These are phyloP conservation scores for Kurtzmaniella quercitrusa DNA, from an alignment of 1,139 yeast genomes.

Conservation along the genomic window DNA sequence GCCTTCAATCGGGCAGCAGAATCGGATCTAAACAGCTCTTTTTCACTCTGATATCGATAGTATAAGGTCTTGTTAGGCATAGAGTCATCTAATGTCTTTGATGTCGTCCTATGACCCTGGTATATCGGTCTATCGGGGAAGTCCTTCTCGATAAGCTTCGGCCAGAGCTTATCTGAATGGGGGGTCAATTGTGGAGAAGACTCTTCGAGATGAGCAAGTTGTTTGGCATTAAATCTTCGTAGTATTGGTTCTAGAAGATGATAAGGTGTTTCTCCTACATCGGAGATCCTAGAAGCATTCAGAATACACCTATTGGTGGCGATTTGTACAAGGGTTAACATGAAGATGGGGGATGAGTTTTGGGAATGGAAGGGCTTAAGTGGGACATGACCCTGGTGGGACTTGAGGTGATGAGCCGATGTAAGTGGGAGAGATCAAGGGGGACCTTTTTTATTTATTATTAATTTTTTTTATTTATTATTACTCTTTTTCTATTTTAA, in stretches of 20 bases:
- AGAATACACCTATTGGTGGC: slow-evolving; percentile 14
- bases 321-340: slow-evolving; percentile 10
- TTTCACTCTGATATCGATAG: slow-evolving; percentile 38
- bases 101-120: slow-evolving; percentile 7
- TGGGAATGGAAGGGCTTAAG: too few species aligned
- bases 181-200: slow-evolving; percentile 41
- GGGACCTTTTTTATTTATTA: too few species aligned
- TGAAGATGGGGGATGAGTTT: neutral
- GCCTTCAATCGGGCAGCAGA: slow-evolving; percentile 47
- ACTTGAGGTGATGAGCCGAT: too few species aligned
- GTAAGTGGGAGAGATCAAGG: too few species aligned
- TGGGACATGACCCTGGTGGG: too few species aligned
- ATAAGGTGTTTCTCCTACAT: slow-evolving; percentile 46
- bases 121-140: slow-evolving; percentile 42
- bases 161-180: slow-evolving; percentile 53
- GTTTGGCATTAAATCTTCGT: slow-evolving; percentile 41
- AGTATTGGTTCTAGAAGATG: slow-evolving; percentile 43
- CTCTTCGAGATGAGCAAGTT: slow-evolving; percentile 40
- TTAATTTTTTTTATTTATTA: too few species aligned
- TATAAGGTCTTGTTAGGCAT: slow-evolving; percentile 44
- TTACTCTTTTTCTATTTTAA: too few species aligned
- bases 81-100: slow-evolving; percentile 4
- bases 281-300: slow-evolving; percentile 9
- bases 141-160: slow-evolving; percentile 36
- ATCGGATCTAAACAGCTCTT: slow-evolving; percentile 42